Percentiles rank a stretch among this genome's conserved stretches.
phyloP scores from a whole-genome alignment of 805 yeast species.

The Komagataella ulmi region DNA sequence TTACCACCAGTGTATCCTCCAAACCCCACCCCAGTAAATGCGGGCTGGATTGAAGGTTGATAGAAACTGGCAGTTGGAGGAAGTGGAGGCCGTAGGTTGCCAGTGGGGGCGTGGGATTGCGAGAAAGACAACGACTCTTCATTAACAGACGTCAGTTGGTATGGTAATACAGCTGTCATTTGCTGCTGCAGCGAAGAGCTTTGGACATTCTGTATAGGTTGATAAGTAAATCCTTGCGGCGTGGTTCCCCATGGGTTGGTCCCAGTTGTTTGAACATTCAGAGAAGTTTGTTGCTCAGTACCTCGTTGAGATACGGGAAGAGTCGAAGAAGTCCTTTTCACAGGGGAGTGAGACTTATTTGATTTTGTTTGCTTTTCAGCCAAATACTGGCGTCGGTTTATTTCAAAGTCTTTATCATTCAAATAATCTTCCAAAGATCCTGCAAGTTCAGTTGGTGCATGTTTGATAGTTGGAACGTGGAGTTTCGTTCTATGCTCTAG shows the following conservation, averaged over 20 bases:
- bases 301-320: background rate
- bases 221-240: background rate
- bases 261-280: constrained; percentile 14
- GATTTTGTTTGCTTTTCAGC: constrained; percentile 42
- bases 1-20: constrained; percentile 28
- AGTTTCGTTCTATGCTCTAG: constrained; percentile 76
- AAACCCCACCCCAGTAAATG: constrained; percentile 45
- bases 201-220: background rate
- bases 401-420: constrained; percentile 74
- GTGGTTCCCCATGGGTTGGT: constrained; percentile 12
- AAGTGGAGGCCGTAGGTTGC: constrained; percentile 2
- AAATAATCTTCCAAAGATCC: constrained; percentile 80
- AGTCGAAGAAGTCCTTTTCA: background rate
- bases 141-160: background rate
- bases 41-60: constrained; percentile 12
- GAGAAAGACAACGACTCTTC: background rate
- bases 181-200: constrained; percentile 3
- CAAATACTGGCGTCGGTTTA: constrained; percentile 64
- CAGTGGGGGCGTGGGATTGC: background rate
- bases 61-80: background rate
- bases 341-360: background rate
- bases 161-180: background rate
- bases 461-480: constrained; percentile 91
- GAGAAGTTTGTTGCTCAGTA: background rate
- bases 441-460: constrained; percentile 91